Evolutionary conservation across 257 asterid genomes (phyloP).

Genomic region (Solanum chaucha): DNA sequence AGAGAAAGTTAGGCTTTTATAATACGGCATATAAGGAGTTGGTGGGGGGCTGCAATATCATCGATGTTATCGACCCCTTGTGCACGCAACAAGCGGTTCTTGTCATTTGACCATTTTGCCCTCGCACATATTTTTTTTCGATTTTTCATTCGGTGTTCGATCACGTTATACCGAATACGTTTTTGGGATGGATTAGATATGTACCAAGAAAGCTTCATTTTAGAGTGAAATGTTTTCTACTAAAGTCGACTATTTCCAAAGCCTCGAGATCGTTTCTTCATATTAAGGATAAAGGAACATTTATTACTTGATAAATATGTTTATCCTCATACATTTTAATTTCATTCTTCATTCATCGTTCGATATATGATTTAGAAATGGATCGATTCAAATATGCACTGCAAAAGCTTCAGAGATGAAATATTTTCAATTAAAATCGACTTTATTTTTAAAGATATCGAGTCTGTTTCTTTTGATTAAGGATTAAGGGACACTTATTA

Average conservation of each 20-base stretch:
- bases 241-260: too few species aligned
- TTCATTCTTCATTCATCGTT: background rate
- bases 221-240: background rate
- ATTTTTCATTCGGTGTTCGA: too few species aligned
- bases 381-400: too few species aligned
- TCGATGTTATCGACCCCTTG: slow-evolving; percentile 4
- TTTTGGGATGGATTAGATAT: background rate
- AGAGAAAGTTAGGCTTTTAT: background rate
- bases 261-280: background rate
- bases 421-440: too few species aligned
- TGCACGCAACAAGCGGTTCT: background rate
- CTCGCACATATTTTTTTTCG: background rate
- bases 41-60: background rate
- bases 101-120: background rate
- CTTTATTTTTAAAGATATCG: background rate
- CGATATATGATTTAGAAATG: too few species aligned
- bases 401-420: too few species aligned
- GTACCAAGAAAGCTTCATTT: background rate
- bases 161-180: too few species aligned
- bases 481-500: too few species aligned
- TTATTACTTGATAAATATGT: background rate
- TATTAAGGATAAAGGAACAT: too few species aligned
- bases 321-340: background rate
- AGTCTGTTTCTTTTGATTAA: background rate
- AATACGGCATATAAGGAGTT: background rate